Conservation (phyloP, 2,329 filamentous ascomycete genomes). For the Cordyceps cicadae region DNA sequence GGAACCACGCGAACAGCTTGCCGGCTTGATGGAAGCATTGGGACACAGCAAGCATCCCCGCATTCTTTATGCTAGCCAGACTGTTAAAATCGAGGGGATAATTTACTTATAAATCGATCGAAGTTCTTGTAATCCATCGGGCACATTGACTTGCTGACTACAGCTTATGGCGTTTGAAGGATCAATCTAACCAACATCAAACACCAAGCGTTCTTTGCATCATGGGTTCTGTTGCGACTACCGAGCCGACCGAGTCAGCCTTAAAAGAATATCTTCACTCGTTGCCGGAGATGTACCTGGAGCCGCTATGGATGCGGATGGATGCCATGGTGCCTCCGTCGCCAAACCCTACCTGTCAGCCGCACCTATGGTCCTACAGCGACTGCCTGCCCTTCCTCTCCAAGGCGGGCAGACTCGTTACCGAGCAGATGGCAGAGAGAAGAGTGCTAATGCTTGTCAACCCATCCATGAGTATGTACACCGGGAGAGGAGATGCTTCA, state of each 20-base stretch:
- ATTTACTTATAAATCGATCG: not conserved
- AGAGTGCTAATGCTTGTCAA: constrained; percentile 36
- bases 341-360: constrained; percentile 34
- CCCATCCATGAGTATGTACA: constrained; percentile 22
- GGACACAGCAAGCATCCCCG: not conserved
- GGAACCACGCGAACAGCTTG: not conserved
- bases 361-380: constrained; percentile 32
- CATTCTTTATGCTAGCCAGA: not conserved
- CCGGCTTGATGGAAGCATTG: not conserved
- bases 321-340: constrained; percentile 35
- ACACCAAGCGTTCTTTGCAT: not conserved
- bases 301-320: constrained; percentile 44
- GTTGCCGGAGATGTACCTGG: constrained; percentile 24
- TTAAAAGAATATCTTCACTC: constrained; percentile 22
- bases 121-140: not conserved
- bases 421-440: constrained; percentile 33
- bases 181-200: not conserved
- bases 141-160: not conserved
- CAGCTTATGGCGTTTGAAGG: not conserved
- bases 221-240: constrained; percentile 3
- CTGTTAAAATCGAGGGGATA: not conserved
- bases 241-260: constrained; percentile 16
- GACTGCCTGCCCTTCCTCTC: constrained; percentile 27
- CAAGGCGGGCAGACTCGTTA: constrained; percentile 26
- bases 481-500: too few species aligned